Evolutionary conservation across 139 green algal genomes (phyloP).

Genomic region (Chlamydomonas applanata): DNA sequence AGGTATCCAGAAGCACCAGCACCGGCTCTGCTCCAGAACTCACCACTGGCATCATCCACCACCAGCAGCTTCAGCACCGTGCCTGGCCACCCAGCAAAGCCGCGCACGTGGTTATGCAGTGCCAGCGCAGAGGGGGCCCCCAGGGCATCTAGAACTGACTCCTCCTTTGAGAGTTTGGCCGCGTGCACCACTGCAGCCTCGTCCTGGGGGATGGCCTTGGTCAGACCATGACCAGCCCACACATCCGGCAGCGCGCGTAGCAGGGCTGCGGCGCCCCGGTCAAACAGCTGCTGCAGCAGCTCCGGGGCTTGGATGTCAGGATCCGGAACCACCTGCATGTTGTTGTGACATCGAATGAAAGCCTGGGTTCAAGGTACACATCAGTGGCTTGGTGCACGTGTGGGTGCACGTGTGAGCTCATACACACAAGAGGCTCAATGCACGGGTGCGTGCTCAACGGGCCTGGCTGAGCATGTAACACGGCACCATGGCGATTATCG

Average conservation of each 20-base stretch:
- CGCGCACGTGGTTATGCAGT: conserved; percentile 86
- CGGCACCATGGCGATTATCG: no score
- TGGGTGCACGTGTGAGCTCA: no score
- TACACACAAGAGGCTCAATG: no score
- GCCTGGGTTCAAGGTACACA: no score
- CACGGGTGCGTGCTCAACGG: no score
- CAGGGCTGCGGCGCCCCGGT: conserved; percentile 66
- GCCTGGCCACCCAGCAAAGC: conserved; percentile 79
- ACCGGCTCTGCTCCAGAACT: no score
- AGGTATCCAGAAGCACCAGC: no score
- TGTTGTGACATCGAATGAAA: no score
- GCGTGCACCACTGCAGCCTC: conserved; percentile 65
- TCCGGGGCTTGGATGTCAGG: conserved; percentile 71
- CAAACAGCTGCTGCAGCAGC: conserved; percentile 79
- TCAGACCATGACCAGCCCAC: conserved; percentile 52
- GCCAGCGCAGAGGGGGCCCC: conserved; percentile 29
- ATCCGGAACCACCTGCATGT: conserved; percentile 44
- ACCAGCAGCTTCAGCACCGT: conserved; percentile 56
- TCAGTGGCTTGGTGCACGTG: no score
- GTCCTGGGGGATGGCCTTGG: conserved; percentile 59
- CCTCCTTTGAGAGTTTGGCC: conserved; percentile 77
- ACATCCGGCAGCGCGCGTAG: conserved; percentile 62
- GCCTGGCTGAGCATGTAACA: no score
- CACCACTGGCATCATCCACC: conserved; percentile 27
- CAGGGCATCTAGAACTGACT: conserved; percentile 59